Evolutionary conservation across 2,329 filamentous ascomycete species (phyloP).

Genomic region (Verticillium alfalfae): DNA sequence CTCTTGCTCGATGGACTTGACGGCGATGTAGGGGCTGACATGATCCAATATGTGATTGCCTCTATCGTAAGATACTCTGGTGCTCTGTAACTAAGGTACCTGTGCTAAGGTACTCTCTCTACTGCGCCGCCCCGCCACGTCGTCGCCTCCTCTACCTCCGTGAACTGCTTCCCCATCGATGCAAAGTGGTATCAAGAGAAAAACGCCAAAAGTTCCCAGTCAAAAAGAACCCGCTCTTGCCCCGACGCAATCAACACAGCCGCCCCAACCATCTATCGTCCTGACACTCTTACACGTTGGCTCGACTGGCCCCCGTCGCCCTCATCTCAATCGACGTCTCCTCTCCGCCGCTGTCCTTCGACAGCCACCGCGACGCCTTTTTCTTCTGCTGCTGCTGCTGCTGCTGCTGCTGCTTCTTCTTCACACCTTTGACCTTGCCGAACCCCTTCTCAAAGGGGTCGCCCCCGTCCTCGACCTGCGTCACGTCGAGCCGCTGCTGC

Average conservation of each 20-base stretch:
- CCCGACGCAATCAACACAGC: not conserved
- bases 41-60: too few species aligned
- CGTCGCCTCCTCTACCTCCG: not conserved
- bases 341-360: not conserved
- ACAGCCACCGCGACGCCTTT: not conserved
- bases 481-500: not conserved
- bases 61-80: too few species aligned
- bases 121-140: too few species aligned
- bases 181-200: not conserved
- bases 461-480: not conserved
- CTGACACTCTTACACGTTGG: too few species aligned
- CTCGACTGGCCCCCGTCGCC: not conserved
- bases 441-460: conserved; percentile 1
- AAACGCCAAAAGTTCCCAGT: not conserved
- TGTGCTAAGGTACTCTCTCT: not conserved
- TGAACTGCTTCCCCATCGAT: not conserved
- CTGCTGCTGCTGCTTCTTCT: not conserved
- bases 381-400: not conserved
- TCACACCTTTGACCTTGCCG: not conserved
- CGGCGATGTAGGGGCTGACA: too few species aligned
- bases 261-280: not conserved
- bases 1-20: too few species aligned
- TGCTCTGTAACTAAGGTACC: not conserved
- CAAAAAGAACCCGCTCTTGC: not conserved
- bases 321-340: not conserved